Evolutionary conservation across 345 rosid genomes (phyloP), one percentile per base, ranked within the genome.

Genomic region (Lumnitzera littorea): DNA sequence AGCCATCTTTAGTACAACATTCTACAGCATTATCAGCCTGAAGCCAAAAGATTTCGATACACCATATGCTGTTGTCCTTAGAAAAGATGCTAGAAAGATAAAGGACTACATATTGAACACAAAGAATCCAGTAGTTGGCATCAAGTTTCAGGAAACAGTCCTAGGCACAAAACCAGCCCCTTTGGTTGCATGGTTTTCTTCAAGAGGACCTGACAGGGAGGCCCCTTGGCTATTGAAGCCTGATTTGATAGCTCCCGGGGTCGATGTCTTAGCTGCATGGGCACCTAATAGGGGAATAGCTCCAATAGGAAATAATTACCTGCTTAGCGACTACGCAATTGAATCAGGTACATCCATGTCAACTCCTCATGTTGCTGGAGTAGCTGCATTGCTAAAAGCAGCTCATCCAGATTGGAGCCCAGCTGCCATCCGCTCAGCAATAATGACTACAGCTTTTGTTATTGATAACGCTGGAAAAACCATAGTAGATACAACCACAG

Each of bases 161-260:
- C 20, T 64, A 8, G 73, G 79, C 11, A 62, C 62, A 12, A 68
- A 70, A 62, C 77, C 86, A 58, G 70, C 76, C 31, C 84, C 82
- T 12, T 59, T 61, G 55, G 82, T 81, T 12, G 78, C 73, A n/a
- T 20, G 47, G 20, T 80, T 76, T 61, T 76, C 76, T 0, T 69
- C 82, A 2, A 61, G 74, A 63, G 86, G 82, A n/a, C 85, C 80
- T 0, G 74, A 69, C 27, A 27, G 2, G 4, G 58, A 57, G 60
- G 75, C 82, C 20, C 82, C 82, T 3, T 72, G 80, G 71, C 61
- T 79, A 14, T 62, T 81, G 41, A 79, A 84, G 61, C 82, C 86
- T 1, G 81, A 81, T 51, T n/a, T 78, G 8, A 29, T 84, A 46
- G 82, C 82, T 25, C 79, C 81, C 0, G 81, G 82, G 2, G 75